Conservation (phyloP, 2,329 filamentous ascomycete genomes). For the Sclerotinia trifoliorum region DNA sequence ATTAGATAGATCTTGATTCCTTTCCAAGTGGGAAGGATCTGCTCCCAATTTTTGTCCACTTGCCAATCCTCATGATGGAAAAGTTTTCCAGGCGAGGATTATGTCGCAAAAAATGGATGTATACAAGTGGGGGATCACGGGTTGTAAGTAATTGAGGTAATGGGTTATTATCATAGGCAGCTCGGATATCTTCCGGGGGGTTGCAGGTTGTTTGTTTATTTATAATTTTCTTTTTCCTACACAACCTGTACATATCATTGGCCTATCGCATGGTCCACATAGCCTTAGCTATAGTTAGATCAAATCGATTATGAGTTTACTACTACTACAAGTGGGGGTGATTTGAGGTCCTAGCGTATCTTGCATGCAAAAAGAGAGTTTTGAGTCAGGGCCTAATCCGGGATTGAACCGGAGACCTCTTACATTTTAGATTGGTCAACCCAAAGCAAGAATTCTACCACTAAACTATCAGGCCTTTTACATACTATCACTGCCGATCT, state of each 20-base stretch:
- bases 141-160: too few species aligned
- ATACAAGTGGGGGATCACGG: constrained; percentile 1
- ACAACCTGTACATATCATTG: too few species aligned
- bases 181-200: too few species aligned
- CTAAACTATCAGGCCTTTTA: constrained; percentile 15
- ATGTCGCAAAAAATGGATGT: background rate
- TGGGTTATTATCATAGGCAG: too few species aligned
- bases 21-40: background rate
- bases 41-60: background rate
- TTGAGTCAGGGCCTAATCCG: background rate
- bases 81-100: background rate
- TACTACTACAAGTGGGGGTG: too few species aligned
- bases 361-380: background rate
- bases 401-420: constrained; percentile 17
- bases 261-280: too few species aligned
- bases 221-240: too few species aligned
- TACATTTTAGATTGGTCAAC: background rate
- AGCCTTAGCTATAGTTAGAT: too few species aligned
- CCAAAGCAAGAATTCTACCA: constrained; percentile 20
- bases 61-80: background rate
- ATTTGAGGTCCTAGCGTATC: background rate
- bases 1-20: background rate
- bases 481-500: accelerated
- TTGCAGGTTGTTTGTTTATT: too few species aligned
- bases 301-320: too few species aligned